Base-by-base conservation (phyloP, 139 green algal species). In the Dunaliella primolecta region DNA sequence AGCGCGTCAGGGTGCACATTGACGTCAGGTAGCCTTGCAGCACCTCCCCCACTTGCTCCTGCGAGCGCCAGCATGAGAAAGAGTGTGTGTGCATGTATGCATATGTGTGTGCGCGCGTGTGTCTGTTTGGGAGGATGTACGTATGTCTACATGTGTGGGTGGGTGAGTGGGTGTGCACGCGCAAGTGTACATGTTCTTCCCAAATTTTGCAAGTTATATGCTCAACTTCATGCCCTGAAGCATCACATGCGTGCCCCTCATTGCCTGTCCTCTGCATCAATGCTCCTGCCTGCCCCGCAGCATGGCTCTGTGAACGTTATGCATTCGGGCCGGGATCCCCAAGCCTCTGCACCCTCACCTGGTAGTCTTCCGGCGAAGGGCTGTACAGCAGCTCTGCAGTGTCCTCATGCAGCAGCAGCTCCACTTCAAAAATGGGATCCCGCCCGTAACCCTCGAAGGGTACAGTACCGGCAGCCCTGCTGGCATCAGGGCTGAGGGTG, bases 331-430 rank as follows among this genome's bases (percentile, higher is more conserved):
- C n/a, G n/a, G n/a, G n/a, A n/a, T n/a, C n/a, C n/a, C n/a, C n/a
- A n/a, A n/a, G n/a, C n/a, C n/a, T n/a, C n/a, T n/a, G n/a, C n/a
- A n/a, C 46, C 34, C 78, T 7, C 34, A 85, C 82, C 64, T 89
- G 80, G 46, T 92, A 92, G 32, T 91, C 88, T 27, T 87, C 82
- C 1, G 84, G 89, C 32, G 89, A 57, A 46, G 91, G 92, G 27
- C 88, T 82, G 70, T 90, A 93, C 74, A 86, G 36, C 36, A 95
- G 86, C 34, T 87, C 75, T 36, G 87, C 84, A 35, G 84, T 37
- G 32, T 81, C 87, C 0, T 92, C 78, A 46, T 91, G 79, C 30
- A 94, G 84, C 37, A 96, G 82, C 29, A 95, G 79, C 80, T 95
- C 86, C 34, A 96, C 71, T 87, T 92, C 76, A 84, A 95, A 94